A percentile compares a stretch with the other conserved stretches of the same genome.
Evolutionary conservation across 306 rosid genomes (phyloP).

Genomic region (Clitoria ternatea): DNA sequence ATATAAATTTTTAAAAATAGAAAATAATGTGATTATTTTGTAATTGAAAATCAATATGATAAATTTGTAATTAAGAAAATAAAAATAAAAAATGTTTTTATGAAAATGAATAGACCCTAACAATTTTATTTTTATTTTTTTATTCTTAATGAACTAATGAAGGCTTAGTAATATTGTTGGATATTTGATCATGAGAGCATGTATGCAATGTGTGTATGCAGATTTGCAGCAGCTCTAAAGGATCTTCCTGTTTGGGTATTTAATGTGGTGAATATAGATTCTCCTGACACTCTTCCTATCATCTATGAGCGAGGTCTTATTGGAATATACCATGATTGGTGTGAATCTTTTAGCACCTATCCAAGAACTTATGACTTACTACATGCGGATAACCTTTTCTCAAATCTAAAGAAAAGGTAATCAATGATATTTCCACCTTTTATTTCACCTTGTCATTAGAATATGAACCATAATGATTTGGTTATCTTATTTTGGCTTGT

Average conservation of each 20-base stretch:
- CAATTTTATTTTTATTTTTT: too few species aligned
- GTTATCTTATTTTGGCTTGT: not conserved
- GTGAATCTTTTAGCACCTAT: constrained; percentile 84
- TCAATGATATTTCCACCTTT: not conserved
- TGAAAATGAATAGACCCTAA: too few species aligned
- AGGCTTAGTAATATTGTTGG: not conserved
- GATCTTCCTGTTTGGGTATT: constrained; percentile 70
- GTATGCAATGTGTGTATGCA: constrained; percentile 23
- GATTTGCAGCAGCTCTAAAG: constrained; percentile 74
- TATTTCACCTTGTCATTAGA: not conserved
- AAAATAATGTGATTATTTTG: too few species aligned
- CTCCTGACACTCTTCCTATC: constrained; percentile 75
- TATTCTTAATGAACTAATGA: not conserved
- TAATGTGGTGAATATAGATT: constrained; percentile 72
- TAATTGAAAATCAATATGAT: too few species aligned
- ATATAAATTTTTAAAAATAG: too few species aligned
- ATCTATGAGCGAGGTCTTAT: constrained; percentile 79
- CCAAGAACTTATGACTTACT: constrained; percentile 80
- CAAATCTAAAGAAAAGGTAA: constrained; percentile 64
- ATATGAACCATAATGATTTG: not conserved
- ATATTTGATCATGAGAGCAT: not conserved
- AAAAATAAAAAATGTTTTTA: too few species aligned
- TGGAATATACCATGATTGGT: constrained; percentile 90
- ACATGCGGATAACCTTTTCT: constrained; percentile 81
- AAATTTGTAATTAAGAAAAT: too few species aligned